Conservation (phyloP, 805 yeast genomes). For the Clavispora asparagi region DNA sequence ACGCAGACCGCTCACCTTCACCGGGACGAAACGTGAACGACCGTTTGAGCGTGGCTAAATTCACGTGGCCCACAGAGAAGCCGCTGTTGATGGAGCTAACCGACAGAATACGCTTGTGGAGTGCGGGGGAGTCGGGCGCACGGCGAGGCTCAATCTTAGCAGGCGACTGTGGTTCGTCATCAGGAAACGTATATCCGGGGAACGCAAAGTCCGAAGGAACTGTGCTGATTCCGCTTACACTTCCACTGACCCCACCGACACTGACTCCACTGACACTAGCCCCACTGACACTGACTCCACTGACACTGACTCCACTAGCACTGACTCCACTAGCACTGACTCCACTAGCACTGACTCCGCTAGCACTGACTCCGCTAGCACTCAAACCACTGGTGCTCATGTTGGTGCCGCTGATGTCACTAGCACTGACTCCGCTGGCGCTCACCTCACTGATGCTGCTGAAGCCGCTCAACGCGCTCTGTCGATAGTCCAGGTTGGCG, state of each 20-base stretch:
- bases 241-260: not conserved
- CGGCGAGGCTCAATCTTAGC: slow-evolving; percentile 14
- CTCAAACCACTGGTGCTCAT: not conserved
- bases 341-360: not conserved
- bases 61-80: slow-evolving; percentile 30
- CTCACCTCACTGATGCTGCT: not conserved
- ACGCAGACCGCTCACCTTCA: slow-evolving; percentile 48
- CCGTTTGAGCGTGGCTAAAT: slow-evolving; percentile 33
- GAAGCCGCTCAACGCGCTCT: not conserved
- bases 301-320: too few relatives aligned
- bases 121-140: not conserved
- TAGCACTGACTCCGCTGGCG: not conserved
- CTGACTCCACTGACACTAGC: not conserved
- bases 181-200: not conserved
- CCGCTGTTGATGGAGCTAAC: slow-evolving; percentile 33
- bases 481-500: not conserved
- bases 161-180: slow-evolving; percentile 7
- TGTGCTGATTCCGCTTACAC: too few relatives aligned
- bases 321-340: not conserved
- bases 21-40: slow-evolving; percentile 36
- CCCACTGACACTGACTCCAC: not conserved
- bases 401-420: not conserved
- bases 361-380: not conserved
- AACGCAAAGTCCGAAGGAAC: not conserved
- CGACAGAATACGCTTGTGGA: slow-evolving; percentile 18